phyloP scores from a whole-genome alignment of 805 yeast species.

The Barnettozyma sucrosica region DNA sequence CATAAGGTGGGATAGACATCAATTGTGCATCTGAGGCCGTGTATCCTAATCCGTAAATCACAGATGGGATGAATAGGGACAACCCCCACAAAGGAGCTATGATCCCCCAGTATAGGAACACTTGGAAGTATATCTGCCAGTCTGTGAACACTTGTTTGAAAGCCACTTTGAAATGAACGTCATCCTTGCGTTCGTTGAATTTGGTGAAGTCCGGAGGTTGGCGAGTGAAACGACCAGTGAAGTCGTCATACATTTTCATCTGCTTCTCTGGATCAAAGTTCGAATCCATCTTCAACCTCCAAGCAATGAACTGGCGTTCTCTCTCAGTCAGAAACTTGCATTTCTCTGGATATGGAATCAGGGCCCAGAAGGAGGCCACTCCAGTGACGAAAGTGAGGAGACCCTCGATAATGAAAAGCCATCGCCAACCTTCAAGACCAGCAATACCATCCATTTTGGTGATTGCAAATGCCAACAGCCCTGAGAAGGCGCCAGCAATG shows the following conservation, averaged over 20 bases:
- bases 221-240: not conserved
- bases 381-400: constrained; percentile 33
- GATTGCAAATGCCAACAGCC: constrained; percentile 36
- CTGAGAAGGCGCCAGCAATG: constrained; percentile 41
- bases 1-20: constrained; percentile 38
- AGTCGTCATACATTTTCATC: not conserved
- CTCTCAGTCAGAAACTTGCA: constrained; percentile 36
- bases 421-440: constrained; percentile 38
- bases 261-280: constrained; percentile 1
- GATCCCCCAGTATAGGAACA: constrained; percentile 27
- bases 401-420: constrained; percentile 30
- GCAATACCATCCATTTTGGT: constrained; percentile 29
- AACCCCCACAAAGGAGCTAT: constrained; percentile 32
- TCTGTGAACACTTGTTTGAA: constrained; percentile 23
- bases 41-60: constrained; percentile 35
- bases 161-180: constrained; percentile 7
- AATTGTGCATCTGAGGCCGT: constrained; percentile 34
- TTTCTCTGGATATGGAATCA: constrained; percentile 38
- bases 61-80: constrained; percentile 38
- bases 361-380: constrained; percentile 27
- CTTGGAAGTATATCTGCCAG: constrained; percentile 29
- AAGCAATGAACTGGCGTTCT: constrained; percentile 26
- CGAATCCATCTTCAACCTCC: constrained; percentile 14
- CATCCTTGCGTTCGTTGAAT: constrained; percentile 10
- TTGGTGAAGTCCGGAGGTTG: constrained; percentile 7